Evolutionary conservation across 2,329 filamentous ascomycete genomes (phyloP), one percentile per base, ranked within the genome.

Genomic region (Fusarium pseudocircinatum): DNA sequence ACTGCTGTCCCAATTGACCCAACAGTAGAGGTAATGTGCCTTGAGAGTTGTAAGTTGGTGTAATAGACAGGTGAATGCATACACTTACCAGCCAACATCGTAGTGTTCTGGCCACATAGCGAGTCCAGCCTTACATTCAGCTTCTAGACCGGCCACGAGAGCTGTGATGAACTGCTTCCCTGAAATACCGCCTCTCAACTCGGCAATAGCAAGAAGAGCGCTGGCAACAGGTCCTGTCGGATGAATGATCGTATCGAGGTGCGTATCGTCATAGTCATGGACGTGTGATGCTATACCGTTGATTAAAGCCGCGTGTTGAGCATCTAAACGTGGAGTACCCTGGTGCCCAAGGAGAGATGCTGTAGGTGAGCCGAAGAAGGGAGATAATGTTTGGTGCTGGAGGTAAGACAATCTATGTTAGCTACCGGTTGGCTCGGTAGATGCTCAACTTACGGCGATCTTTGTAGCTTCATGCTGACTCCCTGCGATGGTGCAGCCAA

Each of bases 251-350:
- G 61, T 52, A 6, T 62, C 56, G 18, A 64, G 57, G 9, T 64
- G 61, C 4, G 61, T 62, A 12, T 64, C 61, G 2, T 64, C 61
- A 26, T 61, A 64, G 8, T 61, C 61, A 52, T 64, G 61, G 7
- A 64, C 44, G 13, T 64, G 61, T 1, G 61, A 61, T n/a, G 61
- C 56, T 44, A 64, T 61, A 2, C 61, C 57, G 12, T 64, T 64
- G 24, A 64, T 44, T 4, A 62, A 16, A 2, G 56, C 61, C 4
- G 44, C 54, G 11, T 64, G 57, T 14, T 64, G 61, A 7, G 39
- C 44, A 52, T 64, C 61, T 24, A 20, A 3, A 6, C 2, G 36
- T 0, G 6, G 22, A 12, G 7, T 18, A 39, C 22, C 44, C 1
- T 28, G 9, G 6, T 52, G 5, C 16, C 61, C 61, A 2, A 64